These are phyloP conservation scores for Pleurotus pulmonarius DNA, from an alignment of 768 basidiomycete genomes.

Conservation along the genomic window DNA sequence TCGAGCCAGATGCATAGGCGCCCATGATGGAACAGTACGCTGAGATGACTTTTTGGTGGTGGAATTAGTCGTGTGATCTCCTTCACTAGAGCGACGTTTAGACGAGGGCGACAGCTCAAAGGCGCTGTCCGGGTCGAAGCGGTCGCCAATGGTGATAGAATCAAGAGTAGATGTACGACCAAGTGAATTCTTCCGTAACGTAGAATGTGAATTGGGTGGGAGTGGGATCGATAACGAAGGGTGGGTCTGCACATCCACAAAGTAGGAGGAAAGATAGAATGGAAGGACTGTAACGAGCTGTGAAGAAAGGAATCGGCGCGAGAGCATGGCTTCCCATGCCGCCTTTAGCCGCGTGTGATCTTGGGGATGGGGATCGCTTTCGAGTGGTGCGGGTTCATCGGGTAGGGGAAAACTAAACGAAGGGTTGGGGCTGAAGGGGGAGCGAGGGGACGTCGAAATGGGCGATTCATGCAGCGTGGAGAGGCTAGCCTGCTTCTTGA, in stretches of 20 bases:
- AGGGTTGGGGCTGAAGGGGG: slow-evolving; percentile 13
- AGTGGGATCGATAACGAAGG: slow-evolving; percentile 47
- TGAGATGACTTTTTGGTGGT: slow-evolving; percentile 11
- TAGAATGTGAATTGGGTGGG: slow-evolving; percentile 45
- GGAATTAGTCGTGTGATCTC: slow-evolving; percentile 14
- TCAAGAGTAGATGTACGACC: background rate
- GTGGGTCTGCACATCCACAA: slow-evolving; percentile 47
- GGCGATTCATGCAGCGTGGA: slow-evolving; percentile 20
- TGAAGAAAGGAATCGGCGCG: slow-evolving; percentile 49
- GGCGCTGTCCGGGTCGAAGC: background rate
- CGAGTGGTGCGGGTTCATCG: slow-evolving; percentile 11
- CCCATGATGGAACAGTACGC: slow-evolving; percentile 36
- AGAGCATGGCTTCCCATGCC: slow-evolving; percentile 69
- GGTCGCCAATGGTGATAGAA: background rate
- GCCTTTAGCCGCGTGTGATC: slow-evolving; percentile 60
- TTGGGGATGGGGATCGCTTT: slow-evolving; percentile 36
- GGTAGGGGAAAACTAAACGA: slow-evolving; percentile 2
- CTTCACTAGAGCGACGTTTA: slow-evolving; percentile 11
- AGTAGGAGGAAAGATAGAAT: slow-evolving; percentile 58
- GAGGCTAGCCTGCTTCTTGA: slow-evolving; percentile 19
- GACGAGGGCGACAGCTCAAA: slow-evolving; percentile 3
- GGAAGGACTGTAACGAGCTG: slow-evolving; percentile 58
- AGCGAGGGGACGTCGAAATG: slow-evolving; percentile 11
- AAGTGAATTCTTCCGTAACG: slow-evolving; percentile 11
- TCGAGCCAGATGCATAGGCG: slow-evolving; percentile 64